Percentiles rank a stretch among this genome's conserved stretches.
phyloP scores from a whole-genome alignment of 2,329 filamentous ascomycete genomes.

The Pseudocercospora eumusae region DNA sequence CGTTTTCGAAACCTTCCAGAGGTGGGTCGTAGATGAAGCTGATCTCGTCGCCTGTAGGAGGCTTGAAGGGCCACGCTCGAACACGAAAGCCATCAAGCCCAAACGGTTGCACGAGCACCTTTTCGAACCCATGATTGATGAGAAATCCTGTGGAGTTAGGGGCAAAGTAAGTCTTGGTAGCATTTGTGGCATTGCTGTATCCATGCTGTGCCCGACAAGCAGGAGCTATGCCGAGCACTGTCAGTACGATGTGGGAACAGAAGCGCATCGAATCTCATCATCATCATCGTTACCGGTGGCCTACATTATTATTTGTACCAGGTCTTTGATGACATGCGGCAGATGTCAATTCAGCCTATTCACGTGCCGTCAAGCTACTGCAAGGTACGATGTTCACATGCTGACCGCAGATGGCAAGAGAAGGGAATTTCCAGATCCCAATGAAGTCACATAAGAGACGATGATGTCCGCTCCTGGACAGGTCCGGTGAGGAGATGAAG shows the following conservation, averaged over 20 bases:
- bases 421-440: neutral
- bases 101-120: conserved; percentile 44
- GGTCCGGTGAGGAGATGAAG: conserved; percentile 2
- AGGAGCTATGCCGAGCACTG: neutral
- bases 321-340: neutral
- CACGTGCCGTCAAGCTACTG: neutral
- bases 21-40: conserved; percentile 46
- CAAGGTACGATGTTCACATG: neutral
- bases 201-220: neutral
- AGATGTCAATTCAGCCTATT: conserved; percentile 6
- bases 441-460: conserved; percentile 7
- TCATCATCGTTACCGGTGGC: neutral
- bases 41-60: conserved; percentile 41
- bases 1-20: conserved; percentile 42
- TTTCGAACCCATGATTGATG: conserved; percentile 45
- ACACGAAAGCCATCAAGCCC: conserved; percentile 46
- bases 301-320: neutral
- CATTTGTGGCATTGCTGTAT: neutral
- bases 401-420: neutral
- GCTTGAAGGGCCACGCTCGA: conserved; percentile 44
- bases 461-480: neutral
- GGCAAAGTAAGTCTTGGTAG: conserved; percentile 18
- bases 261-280: neutral
- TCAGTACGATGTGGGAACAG: neutral
- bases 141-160: conserved; percentile 37